Evolutionary conservation across 305 asterid genomes (phyloP).

Genomic region (Rubia peregrina): DNA sequence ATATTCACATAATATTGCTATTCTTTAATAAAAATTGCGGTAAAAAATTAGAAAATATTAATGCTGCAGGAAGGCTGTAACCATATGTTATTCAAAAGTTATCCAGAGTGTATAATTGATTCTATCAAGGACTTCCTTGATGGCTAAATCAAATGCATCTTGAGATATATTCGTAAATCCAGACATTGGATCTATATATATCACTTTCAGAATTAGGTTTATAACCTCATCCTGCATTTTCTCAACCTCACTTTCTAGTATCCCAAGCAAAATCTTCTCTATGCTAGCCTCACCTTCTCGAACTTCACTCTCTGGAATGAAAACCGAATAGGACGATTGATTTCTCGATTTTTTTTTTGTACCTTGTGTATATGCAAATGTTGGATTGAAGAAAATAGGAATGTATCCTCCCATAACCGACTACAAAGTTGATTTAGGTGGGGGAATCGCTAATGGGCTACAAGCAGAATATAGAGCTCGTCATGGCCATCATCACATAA

Average conservation of each 20-base stretch:
- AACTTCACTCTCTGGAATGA: constrained; percentile 56
- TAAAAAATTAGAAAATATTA: neutral
- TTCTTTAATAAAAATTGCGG: neutral
- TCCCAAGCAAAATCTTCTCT: constrained; percentile 37
- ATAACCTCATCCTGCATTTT: constrained; percentile 66
- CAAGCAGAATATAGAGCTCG: constrained; percentile 69
- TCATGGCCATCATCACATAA: constrained; percentile 75
- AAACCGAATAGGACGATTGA: constrained; percentile 43
- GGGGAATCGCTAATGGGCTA: constrained; percentile 96
- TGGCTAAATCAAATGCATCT: constrained; percentile 69
- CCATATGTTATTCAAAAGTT: constrained; percentile 22
- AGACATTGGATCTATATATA: constrained; percentile 10
- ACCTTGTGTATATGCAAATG: constrained; percentile 65
- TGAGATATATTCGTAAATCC: constrained; percentile 30
- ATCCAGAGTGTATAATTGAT: constrained; percentile 31
- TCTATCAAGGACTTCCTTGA: constrained; percentile 46
- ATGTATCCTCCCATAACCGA: constrained; percentile 76
- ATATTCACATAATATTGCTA: too few species aligned
- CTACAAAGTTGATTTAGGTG: constrained; percentile 68
- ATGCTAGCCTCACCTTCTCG: constrained; percentile 43
- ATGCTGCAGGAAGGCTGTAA: too few species aligned
- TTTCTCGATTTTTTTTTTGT: constrained; percentile 63
- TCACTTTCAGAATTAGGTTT: constrained; percentile 48
- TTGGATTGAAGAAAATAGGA: constrained; percentile 74
- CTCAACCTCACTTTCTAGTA: constrained; percentile 34